Evolutionary conservation across 2,329 filamentous ascomycete species (phyloP), one percentile per base, ranked within the genome.

Genomic region (Monilinia fructigena): DNA sequence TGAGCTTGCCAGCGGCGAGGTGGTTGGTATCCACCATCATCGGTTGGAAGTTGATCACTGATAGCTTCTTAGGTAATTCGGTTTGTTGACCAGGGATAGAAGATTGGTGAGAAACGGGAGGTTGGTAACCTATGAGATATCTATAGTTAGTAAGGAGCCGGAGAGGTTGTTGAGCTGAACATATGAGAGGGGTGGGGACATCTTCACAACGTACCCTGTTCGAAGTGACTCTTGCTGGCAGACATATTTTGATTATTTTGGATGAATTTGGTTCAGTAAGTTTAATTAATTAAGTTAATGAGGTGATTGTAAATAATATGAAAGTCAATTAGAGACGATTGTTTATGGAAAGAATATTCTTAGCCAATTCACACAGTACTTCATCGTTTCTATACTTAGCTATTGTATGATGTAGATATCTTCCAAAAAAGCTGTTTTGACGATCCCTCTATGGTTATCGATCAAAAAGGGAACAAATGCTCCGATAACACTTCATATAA

Each of bases 1-100:
- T 78, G 8, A 95, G 85, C 79, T 95, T 96, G 59, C 86, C 87
- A 1, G 91, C 89, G 4, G 89, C 85, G 75, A 88, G 87, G 80
- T 95, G 83, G 83, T 73, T 90, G 85, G 72, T 85, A 87, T 16
- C 86, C 86, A 48, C 89, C 88, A 67, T 89, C 85, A 23, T 85
- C 82, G 6, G 86, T 88, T 0, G 91, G 91, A 2, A 93, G 78
- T 67, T 89, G 80, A 65, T 89, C 86, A 66, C 84, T 86, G 50
- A 66, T 63, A 23, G 65, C 58, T 55, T 62, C 48, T 26, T 50
- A 5, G 79, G 78, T 79, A 92, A 80, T 23, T 85, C 77, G 42
- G 72, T 67, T 38, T 80, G 76, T 69, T 88, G 80, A 20, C 81
- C 79, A 11, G 85, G 85, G 0, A 85, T 84, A 8, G 55, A 61